These are phyloP conservation scores for Remersonia thermophila DNA, from an alignment of 2,329 filamentous ascomycete genomes.

Conservation along the genomic window DNA sequence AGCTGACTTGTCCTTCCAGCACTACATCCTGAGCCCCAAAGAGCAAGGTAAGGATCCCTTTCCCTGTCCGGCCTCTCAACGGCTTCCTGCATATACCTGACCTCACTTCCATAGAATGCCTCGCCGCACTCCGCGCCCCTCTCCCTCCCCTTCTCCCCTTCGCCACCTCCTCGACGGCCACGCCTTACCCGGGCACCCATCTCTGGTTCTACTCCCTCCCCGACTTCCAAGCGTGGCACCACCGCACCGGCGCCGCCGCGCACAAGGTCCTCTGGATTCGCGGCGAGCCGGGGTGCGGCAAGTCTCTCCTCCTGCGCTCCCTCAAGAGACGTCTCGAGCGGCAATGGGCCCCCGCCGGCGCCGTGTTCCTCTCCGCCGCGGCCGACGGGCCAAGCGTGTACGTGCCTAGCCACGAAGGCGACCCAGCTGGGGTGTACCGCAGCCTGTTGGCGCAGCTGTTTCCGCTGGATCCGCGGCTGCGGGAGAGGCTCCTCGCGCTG, in stretches of 20 bases:
- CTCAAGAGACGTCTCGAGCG: constrained; percentile 18
- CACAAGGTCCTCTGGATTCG: constrained; percentile 23
- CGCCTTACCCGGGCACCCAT: constrained; percentile 20
- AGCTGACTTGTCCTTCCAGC: constrained; percentile 7
- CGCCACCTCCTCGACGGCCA: constrained; percentile 1
- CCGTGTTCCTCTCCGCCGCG: constrained; percentile 17
- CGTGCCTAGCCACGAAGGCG: constrained; percentile 10
- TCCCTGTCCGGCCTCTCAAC: too few relatives aligned
- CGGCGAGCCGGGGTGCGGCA: constrained; percentile 22
- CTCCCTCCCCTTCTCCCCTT: constrained; percentile 10
- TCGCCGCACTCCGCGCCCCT: constrained; percentile 12
- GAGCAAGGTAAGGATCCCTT: constrained; percentile 12
- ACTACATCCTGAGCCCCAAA: constrained; percentile 15
- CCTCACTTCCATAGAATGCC: constrained; percentile 11
- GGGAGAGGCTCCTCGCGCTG: constrained; percentile 17
- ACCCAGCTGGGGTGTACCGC: constrained; percentile 19
- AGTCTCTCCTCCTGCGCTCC: constrained; percentile 20
- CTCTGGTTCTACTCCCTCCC: constrained; percentile 23
- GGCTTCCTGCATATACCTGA: too few relatives aligned
- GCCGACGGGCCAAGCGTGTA: constrained; percentile 9
- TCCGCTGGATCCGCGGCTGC: constrained; percentile 19
- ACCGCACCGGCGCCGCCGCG: constrained; percentile 16
- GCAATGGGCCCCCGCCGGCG: constrained; percentile 19
- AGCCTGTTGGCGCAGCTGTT: constrained; percentile 21
- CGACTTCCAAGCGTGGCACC: constrained; percentile 22